These are phyloP conservation scores for Cetraspora pellucida DNA, from an alignment of 192 early-diverging fungal genomes.

Conservation along the genomic window DNA sequence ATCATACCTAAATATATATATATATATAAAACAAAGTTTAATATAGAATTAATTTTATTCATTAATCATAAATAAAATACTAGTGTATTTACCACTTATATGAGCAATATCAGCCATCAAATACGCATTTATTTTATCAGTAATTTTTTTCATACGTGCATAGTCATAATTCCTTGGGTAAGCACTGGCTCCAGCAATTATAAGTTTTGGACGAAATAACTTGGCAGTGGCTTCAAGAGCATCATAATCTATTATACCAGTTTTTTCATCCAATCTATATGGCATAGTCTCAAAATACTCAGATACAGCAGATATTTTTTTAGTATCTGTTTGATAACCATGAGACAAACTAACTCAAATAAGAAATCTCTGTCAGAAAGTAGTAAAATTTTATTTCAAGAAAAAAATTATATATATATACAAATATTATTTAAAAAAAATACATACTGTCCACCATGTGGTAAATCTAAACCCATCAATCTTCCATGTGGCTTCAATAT, in stretches of 20 bases:
- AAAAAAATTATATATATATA: background rate
- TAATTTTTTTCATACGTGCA: conserved; percentile 82
- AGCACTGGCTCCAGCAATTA: conserved; percentile 93
- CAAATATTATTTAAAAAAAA: background rate
- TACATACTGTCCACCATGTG: conserved; percentile 95
- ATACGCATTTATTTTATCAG: conserved; percentile 81
- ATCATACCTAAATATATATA: conserved; percentile 63
- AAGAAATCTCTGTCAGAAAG: background rate
- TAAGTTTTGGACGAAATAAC: conserved; percentile 94
- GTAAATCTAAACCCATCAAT: conserved; percentile 97
- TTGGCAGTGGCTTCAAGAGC: conserved; percentile 76
- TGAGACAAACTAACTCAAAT: conserved; percentile 78
- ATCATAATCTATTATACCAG: conserved; percentile 93
- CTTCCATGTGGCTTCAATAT: conserved; percentile 95
- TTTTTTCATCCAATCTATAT: conserved; percentile 88
- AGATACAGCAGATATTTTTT: conserved; percentile 95
- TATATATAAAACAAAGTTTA: too few relatives aligned
- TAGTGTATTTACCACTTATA: conserved; percentile 64
- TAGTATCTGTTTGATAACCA: conserved; percentile 95
- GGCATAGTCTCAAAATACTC: conserved; percentile 96
- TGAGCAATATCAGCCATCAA: conserved; percentile 98
- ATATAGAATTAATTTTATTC: too few relatives aligned
- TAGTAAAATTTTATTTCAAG: too few relatives aligned
- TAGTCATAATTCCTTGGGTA: conserved; percentile 97
- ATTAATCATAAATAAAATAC: too few relatives aligned